Evolutionary conservation across 139 green algal species (phyloP).

Genomic region (Chlamydomonas schloesseri): DNA sequence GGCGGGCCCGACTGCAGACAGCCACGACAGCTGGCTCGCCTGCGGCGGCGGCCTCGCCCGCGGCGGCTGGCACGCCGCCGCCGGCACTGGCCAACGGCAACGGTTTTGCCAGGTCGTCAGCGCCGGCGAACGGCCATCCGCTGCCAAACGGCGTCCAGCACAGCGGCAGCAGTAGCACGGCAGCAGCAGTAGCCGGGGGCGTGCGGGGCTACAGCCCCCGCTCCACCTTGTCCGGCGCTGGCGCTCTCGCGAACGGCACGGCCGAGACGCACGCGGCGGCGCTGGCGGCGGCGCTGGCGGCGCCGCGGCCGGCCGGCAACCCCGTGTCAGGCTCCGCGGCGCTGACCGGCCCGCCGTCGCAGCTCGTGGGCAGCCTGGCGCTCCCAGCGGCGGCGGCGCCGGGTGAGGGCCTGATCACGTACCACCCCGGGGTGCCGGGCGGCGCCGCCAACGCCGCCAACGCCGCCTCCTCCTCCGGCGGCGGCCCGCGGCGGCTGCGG

Average conservation of each 20-base stretch:
- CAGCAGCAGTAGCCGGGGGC: no score
- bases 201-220: slow-evolving; percentile 8
- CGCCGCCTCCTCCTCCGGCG: no score
- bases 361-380: slow-evolving; percentile 6
- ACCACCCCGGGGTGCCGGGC: not conserved
- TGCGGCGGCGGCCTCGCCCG: no score
- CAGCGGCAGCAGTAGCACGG: no score
- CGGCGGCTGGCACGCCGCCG: not conserved
- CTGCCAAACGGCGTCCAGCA: no score
- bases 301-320: slow-evolving; percentile 13
- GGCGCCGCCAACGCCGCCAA: no score
- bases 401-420: not conserved
- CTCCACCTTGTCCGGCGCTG: not conserved
- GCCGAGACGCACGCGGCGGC: slow-evolving; percentile 6
- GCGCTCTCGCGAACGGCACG: not conserved
- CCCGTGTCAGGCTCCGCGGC: not conserved
- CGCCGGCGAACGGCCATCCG: no score
- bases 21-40: not conserved
- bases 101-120: not conserved
- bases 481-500: slow-evolving; percentile 37
- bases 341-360: not conserved
- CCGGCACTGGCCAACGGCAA: not conserved
- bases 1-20: slow-evolving; percentile 24
- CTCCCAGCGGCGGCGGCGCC: not conserved
- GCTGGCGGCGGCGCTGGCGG: not conserved